These are phyloP conservation scores for Leccinum angustisporum DNA, from an alignment of 1,284 basidiomycete species.

Conservation along the genomic window DNA sequence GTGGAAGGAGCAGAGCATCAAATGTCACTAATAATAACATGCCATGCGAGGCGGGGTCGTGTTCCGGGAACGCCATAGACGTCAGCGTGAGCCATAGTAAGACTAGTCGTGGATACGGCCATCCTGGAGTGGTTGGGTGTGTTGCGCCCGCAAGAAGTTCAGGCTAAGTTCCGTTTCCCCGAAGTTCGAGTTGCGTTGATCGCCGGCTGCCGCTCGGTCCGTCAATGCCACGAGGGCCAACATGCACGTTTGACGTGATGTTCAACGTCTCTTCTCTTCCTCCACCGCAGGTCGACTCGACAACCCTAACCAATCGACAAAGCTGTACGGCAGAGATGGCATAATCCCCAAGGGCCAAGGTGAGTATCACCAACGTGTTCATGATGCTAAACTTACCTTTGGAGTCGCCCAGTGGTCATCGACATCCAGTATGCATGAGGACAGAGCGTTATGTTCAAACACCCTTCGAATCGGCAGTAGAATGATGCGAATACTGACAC, in stretches of 20 bases:
- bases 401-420: not conserved
- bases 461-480: not conserved
- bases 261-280: conserved; percentile 7
- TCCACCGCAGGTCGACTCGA: conserved; percentile 8
- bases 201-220: conserved; percentile 20
- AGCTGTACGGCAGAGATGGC: not conserved
- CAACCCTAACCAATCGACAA: conserved; percentile 4
- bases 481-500: conserved; percentile 8
- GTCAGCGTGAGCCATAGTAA: conserved; percentile 8
- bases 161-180: not conserved
- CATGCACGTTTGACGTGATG: conserved; percentile 14
- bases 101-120: conserved; percentile 1
- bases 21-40: conserved; percentile 11
- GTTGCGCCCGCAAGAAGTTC: not conserved
- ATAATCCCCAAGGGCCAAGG: not conserved
- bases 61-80: conserved; percentile 15
- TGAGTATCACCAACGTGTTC: not conserved
- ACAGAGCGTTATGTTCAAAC: conserved; percentile 1
- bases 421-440: conserved; percentile 9
- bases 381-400: conserved; percentile 5
- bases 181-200: not conserved
- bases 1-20: not conserved
- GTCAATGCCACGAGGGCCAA: conserved; percentile 7
- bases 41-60: not conserved
- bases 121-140: conserved; percentile 19